Evolutionary conservation across 495 filamentous ascomycete genomes (phyloP), one percentile per base, ranked within the genome.

Genomic region (Endocarpon pusillum): DNA sequence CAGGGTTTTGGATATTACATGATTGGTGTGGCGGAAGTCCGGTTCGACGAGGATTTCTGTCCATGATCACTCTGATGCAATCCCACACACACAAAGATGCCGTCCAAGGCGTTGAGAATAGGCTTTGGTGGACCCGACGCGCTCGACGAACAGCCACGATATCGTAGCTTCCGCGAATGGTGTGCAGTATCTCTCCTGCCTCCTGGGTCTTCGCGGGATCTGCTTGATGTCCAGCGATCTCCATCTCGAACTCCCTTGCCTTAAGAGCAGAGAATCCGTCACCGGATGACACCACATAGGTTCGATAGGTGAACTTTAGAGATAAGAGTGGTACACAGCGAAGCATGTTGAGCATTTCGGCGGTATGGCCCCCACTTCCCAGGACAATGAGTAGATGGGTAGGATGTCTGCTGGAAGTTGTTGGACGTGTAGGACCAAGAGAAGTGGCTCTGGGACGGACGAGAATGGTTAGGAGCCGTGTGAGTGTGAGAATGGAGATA

Each of bases 361-460:
- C 71, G 1, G 87, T 94, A 59, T 97, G 89, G 3, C 89, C 89
- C 37, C 89, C 89, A 19, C 79, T 87, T 24, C 89, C 89, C 34
- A 94, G 75, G 33, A 94, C 71, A 37, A 91, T 65, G 17, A 93
- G 60, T 31, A 89, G 60, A 52, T 84, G 85, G 21, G 70, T 66
- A 16, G 67, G 61, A 2, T 45, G 46, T 10, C 37, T 22, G 18
- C 38, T 35, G 35, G 37, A 35, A 26, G 15, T 25, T 41, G 31
- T 40, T 48, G 45, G 22, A 42, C 36, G 9, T 35, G 33, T 6
- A 38, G 35, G 11, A 35, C 37, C 22, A 42, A 5, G 9, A 43
- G 12, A 14, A 52, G 21, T 15, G 41, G 11, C 21, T 35, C 18
- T 18, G 37, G 32, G 9, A 41, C 33, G 11, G 21, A 4, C 8